These are phyloP conservation scores for Exobasidium cylindrosporum DNA, from an alignment of 1,284 basidiomycete species.

Conservation along the genomic window DNA sequence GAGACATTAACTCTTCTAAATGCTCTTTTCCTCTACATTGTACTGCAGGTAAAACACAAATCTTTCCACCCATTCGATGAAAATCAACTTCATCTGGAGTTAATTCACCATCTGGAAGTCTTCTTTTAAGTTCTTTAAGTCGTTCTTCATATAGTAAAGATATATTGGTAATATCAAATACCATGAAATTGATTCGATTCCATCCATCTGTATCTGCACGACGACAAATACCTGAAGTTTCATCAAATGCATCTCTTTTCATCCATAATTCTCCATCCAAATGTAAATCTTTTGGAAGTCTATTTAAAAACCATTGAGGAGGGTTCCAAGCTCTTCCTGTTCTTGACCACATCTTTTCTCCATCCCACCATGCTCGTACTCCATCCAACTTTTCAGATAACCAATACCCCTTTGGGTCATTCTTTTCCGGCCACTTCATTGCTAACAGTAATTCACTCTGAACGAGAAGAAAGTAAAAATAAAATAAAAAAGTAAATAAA, in stretches of 20 bases:
- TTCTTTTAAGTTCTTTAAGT: constrained; percentile 58
- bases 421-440: constrained; percentile 62
- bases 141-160: constrained; percentile 62
- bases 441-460: constrained; percentile 10
- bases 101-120: constrained; percentile 57
- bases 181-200: constrained; percentile 62
- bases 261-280: constrained; percentile 61
- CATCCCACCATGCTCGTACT: constrained; percentile 54
- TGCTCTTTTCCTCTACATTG: constrained; percentile 60
- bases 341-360: constrained; percentile 10
- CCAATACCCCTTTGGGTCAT: constrained; percentile 66
- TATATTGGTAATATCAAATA: constrained; percentile 63
- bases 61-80: constrained; percentile 47
- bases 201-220: constrained; percentile 63
- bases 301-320: constrained; percentile 10
- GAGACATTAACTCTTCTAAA: constrained; percentile 62
- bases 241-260: constrained; percentile 18
- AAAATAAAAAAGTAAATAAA: not conserved
- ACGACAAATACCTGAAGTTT: constrained; percentile 13
- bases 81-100: constrained; percentile 12
- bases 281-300: constrained; percentile 63
- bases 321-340: constrained; percentile 11
- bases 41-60: constrained; percentile 62
- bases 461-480: too few relatives aligned
- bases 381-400: constrained; percentile 63